Base-by-base conservation (phyloP, 768 basidiomycete species). In the Myochromella boudieri region DNA sequence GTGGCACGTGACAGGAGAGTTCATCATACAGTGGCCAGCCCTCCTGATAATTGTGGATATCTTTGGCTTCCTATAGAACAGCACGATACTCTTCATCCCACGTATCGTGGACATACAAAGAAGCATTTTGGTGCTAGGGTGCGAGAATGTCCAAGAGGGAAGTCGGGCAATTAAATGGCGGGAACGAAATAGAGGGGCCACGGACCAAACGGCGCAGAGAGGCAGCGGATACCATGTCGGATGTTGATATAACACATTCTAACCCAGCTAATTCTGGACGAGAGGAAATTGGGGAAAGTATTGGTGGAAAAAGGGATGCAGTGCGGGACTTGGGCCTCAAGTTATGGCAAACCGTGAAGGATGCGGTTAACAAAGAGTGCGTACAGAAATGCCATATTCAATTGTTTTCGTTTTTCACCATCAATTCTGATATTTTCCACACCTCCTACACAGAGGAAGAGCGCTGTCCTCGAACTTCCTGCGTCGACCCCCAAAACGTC, bases 311-410 rank as follows among this genome's bases (percentile, higher is more conserved):
- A 41, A 49, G 65, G 58, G 69, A 65, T 37, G 69, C 68, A 48
- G 76, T 85, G 61, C 83, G 76, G 61, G 82, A 82, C 67, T 77
- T 81, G 61, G 88, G 84, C 36, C 63, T 84, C 68, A 77, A 75
- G 67, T 65, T 90, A 70, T 91, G 86, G 84, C 80, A 84, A 62
- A 79, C 78, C 29, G 76, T 91, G 64, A 87, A 81, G 77, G 85
- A 88, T 66, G 89, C 87, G 61, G 81, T 82, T 63, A 86, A 83
- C 74, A 87, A 88, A 78, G 87, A 91, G 90, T 91, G 77, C 76
- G 88, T 87, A 70, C 70, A 73, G 67, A 69, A 68, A 60, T 65
- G 62, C 64, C 63, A 65, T 71, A 67, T 69, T 69, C 68, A 66
- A 70, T 70, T 68, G 61, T 67, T 61, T 64, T 67, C 60, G 49